A percentile compares a stretch with the other conserved stretches of the same genome.
These are phyloP conservation scores for Thraustochytrium sp. DNA, from an alignment of 352 stramenopile genomes.

Conservation along the genomic window DNA sequence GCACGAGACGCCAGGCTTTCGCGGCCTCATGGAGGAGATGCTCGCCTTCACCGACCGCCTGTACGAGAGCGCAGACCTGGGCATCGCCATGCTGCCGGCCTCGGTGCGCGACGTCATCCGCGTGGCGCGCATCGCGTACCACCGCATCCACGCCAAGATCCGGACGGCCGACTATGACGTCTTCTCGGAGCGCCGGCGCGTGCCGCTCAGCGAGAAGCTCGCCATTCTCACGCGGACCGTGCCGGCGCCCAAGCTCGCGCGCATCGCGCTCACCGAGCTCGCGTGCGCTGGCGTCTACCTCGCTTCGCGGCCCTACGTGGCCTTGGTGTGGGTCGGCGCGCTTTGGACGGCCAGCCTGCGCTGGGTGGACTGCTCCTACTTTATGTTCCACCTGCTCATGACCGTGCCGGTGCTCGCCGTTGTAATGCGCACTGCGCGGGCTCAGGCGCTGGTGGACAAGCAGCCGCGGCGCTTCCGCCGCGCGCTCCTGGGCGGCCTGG, in stretches of 20 bases:
- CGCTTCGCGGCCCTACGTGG: not conserved
- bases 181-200: not conserved
- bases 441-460: not conserved
- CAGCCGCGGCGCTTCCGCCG: not conserved
- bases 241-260: not conserved
- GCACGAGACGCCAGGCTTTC: not conserved
- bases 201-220: constrained; percentile 12
- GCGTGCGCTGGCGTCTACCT: not conserved
- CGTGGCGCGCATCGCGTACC: constrained; percentile 28
- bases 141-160: constrained; percentile 38
- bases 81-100: constrained; percentile 15
- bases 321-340: not conserved
- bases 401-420: not conserved
- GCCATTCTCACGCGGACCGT: not conserved
- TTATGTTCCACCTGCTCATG: not conserved
- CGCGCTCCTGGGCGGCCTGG: not conserved
- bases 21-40: constrained; percentile 17
- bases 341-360: not conserved
- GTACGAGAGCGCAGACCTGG: not conserved
- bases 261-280: constrained; percentile 11
- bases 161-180: constrained; percentile 18
- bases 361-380: not conserved
- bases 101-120: constrained; percentile 26
- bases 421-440: not conserved
- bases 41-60: not conserved